Base-by-base conservation (phyloP, 495 filamentous ascomycete species). In the Podospora sp. region DNA sequence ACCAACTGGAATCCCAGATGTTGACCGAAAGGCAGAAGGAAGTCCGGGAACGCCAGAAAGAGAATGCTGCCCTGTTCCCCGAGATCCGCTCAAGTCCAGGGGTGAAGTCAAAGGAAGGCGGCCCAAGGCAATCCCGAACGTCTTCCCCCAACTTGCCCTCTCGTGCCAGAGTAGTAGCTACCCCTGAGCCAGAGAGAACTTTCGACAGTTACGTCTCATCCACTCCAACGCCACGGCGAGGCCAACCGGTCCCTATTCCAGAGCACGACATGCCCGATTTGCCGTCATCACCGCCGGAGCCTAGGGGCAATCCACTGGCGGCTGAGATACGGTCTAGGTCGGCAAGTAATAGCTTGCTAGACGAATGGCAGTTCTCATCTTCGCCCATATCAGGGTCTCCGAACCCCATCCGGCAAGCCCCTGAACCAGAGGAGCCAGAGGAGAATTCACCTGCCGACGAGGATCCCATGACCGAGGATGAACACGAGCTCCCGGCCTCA, bases 11-110 rank as follows among this genome's bases (percentile, higher is more conserved):
- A 27, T 89, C 88, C 4, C 90, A 92, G 69, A 71, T 87, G 4
- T 74, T 94, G 46, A 95, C 92, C 0, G 89, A 92, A 56, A 88
- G 85, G 22, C 92, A 93, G 71, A 88, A 84, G 65, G 91, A 93
- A 67, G 84, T 90, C 12, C 85, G 84, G 40, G 87, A 90, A 73
- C 78, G 87, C 51, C 87, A 95, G 76, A 81, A 79, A 36, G 88
- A 90, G 63, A 83, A 87, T 18, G 87, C 85, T n/a, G 83, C 81
- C 9, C 82, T 96, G 71, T 94, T 94, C 70, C 84, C 91, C 11
- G 86, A 88, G 22, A 81, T 96, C 46, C 78, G 82, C 7, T 90
- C 90, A 1, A 90, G 85, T 51, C 83, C 90, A 8, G 79, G 75
- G 18, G 26, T n/a, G 46, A 66, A 70, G 69, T 50, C 69, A 25